Evolutionary conservation across 768 basidiomycete species (phyloP).

Genomic region (Serendipita sp.): DNA sequence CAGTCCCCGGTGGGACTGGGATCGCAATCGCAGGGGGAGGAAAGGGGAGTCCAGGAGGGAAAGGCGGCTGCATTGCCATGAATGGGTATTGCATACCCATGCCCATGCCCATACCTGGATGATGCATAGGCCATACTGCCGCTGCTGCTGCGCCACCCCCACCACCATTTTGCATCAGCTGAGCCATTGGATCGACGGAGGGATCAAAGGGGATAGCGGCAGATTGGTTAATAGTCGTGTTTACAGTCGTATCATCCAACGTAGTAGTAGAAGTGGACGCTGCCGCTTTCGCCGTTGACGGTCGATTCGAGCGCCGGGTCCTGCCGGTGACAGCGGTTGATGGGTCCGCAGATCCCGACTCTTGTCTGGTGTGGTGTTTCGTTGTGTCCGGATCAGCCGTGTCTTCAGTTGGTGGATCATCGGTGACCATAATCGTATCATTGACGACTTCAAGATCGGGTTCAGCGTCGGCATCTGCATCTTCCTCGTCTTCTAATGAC

Average conservation of each 20-base stretch:
- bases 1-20: background rate
- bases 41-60: background rate
- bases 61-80: background rate
- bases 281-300: background rate
- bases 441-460: too few relatives aligned
- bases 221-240: background rate
- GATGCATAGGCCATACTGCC: background rate
- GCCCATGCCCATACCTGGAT: too few relatives aligned
- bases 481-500: background rate
- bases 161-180: background rate
- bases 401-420: too few relatives aligned
- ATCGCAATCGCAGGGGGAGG: slow-evolving; percentile 2
- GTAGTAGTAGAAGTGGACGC: background rate
- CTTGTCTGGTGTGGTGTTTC: too few relatives aligned
- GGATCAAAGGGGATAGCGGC: background rate
- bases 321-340: too few relatives aligned
- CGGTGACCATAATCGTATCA: too few relatives aligned
- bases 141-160: too few relatives aligned
- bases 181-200: background rate
- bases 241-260: too few relatives aligned
- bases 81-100: slow-evolving; percentile 1
- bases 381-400: too few relatives aligned
- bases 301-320: too few relatives aligned
- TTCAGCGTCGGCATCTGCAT: background rate
- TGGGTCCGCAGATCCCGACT: too few relatives aligned